These are phyloP conservation scores for Tolypocladium tropicale DNA, from an alignment of 2,329 filamentous ascomycete genomes.

Conservation along the genomic window DNA sequence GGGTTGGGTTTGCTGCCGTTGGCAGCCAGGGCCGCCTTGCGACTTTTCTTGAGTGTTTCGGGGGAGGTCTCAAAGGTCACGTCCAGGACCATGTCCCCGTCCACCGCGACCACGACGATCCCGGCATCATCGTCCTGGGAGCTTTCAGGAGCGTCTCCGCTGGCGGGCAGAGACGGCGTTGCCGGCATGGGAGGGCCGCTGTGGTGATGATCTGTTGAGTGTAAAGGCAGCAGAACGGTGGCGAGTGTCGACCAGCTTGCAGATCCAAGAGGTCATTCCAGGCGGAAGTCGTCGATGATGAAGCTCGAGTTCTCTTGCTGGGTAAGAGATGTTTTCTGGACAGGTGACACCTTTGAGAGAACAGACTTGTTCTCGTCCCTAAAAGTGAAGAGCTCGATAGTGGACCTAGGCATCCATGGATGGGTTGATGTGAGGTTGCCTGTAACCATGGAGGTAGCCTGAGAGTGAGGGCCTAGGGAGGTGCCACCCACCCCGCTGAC, in stretches of 20 bases:
- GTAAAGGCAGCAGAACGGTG: conserved; percentile 4
- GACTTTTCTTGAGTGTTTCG: conserved; percentile 35
- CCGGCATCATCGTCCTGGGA: neutral
- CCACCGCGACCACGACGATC: conserved; percentile 39
- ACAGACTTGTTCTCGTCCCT: neutral
- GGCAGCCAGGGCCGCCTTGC: conserved; percentile 25
- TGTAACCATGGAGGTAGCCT: too few relatives aligned
- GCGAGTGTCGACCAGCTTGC: neutral
- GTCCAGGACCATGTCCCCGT: conserved; percentile 56
- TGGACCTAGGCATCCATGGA: too few relatives aligned
- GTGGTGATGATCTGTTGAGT: neutral
- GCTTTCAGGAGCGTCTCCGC: neutral
- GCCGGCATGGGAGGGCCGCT: neutral
- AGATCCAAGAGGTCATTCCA: neutral
- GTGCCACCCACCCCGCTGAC: neutral
- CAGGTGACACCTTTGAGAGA: neutral
- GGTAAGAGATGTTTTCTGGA: neutral
- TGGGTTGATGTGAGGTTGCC: neutral
- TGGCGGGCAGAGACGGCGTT: neutral
- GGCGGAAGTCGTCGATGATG: neutral
- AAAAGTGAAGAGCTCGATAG: neutral
- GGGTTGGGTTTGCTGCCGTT: conserved; percentile 16
- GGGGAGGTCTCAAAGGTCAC: conserved; percentile 53
- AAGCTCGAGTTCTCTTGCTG: neutral
- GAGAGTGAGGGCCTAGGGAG: too few relatives aligned